These are phyloP conservation scores for Ustilago esculenta DNA, from an alignment of 1,284 basidiomycete genomes.

Conservation along the genomic window DNA sequence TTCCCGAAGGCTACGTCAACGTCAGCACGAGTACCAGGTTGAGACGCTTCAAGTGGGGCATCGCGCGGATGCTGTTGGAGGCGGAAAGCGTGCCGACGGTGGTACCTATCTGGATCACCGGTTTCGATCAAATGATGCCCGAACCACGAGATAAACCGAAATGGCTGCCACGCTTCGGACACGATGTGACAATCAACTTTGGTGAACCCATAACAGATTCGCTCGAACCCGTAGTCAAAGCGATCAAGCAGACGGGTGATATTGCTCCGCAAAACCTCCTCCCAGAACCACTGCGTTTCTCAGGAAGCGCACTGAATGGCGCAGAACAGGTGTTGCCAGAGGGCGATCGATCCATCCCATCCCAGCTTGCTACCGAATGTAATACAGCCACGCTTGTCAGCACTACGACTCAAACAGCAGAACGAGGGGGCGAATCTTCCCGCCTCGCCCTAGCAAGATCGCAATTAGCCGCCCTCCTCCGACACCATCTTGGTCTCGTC, in stretches of 20 bases:
- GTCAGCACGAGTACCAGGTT: conserved; percentile 73
- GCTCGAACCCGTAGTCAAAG: conserved; percentile 26
- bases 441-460: conserved; percentile 23
- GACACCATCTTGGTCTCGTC: conserved; percentile 27
- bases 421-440: neutral
- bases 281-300: conserved; percentile 12
- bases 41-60: conserved; percentile 93
- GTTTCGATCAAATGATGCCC: conserved; percentile 67
- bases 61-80: conserved; percentile 73
- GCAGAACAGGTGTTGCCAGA: neutral
- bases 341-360: conserved; percentile 14
- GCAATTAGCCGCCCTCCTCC: conserved; percentile 30
- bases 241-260: conserved; percentile 6
- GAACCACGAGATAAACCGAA: conserved; percentile 57
- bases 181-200: conserved; percentile 56
- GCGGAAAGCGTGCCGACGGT: conserved; percentile 73
- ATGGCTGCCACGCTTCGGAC: conserved; percentile 54
- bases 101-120: conserved; percentile 92
- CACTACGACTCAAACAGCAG: neutral
- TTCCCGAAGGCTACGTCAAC: conserved; percentile 90
- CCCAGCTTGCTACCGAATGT: conserved; percentile 26
- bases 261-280: conserved; percentile 25
- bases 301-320: neutral
- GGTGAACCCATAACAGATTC: conserved; percentile 49
- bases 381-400: conserved; percentile 18